These are phyloP conservation scores for Lantana camara DNA, from an alignment of 257 asterid genomes.

Conservation along the genomic window DNA sequence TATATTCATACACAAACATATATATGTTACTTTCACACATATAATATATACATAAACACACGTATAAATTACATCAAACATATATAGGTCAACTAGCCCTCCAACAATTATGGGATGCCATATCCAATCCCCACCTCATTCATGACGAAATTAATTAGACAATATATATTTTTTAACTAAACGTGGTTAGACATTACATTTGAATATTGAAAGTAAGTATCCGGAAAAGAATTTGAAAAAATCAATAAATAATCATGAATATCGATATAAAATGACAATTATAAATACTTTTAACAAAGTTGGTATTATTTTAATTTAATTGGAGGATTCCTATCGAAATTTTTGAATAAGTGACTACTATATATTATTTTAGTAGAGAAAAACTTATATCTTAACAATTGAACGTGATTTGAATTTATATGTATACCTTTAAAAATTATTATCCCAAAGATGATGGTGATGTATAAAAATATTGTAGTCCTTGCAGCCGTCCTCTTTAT, in stretches of 20 bases:
- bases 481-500: background rate
- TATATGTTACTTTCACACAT: too few relatives aligned
- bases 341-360: too few relatives aligned
- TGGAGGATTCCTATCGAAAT: too few relatives aligned
- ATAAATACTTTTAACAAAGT: too few relatives aligned
- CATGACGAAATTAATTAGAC: background rate
- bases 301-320: too few relatives aligned
- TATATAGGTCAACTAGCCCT: slow-evolving; percentile 3
- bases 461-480: background rate
- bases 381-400: too few relatives aligned
- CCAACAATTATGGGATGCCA: slow-evolving; percentile 9
- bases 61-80: background rate
- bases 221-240: background rate
- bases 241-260: background rate
- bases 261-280: background rate
- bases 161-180: background rate
- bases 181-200: background rate
- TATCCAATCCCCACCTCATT: too few relatives aligned
- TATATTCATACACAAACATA: background rate
- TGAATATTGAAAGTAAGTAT: background rate
- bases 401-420: too few relatives aligned
- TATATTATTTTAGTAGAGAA: too few relatives aligned
- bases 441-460: background rate
- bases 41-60: too few relatives aligned
- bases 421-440: background rate